These are phyloP conservation scores for Herpetospermum pedunculosum DNA, from an alignment of 306 rosid species.

Conservation along the genomic window DNA sequence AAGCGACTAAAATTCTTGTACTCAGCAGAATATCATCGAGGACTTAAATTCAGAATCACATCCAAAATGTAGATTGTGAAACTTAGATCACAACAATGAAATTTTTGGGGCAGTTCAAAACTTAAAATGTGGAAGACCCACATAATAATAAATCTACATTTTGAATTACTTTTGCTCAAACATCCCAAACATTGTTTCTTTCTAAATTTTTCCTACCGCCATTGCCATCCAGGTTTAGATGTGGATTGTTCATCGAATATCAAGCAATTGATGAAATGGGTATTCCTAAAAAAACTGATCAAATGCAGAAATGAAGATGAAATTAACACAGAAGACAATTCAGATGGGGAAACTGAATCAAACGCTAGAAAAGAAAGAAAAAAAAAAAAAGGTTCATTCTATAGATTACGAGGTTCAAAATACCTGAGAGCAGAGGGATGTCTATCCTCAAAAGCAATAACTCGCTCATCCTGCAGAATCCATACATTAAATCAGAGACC, in stretches of 20 bases:
- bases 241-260: neutral
- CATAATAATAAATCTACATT: neutral
- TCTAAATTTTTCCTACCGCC: neutral
- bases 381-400: neutral
- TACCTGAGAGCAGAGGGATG: conserved; percentile 59
- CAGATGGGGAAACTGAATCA: neutral
- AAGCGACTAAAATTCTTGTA: neutral
- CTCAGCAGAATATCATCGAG: neutral
- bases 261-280: neutral
- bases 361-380: no score
- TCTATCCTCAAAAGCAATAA: conserved; percentile 47
- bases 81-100: neutral
- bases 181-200: neutral
- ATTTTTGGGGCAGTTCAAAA: neutral
- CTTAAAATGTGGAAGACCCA: neutral
- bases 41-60: neutral
- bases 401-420: neutral
- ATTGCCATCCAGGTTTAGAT: neutral
- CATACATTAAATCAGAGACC: conserved; percentile 12
- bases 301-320: neutral
- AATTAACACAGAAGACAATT: neutral
- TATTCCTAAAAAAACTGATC: neutral
- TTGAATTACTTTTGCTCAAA: neutral
- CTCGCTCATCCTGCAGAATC: conserved; percentile 42
- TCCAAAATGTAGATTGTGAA: neutral